These are phyloP conservation scores for Skeletonema grethae DNA, from an alignment of 108 stramenopile species.

Conservation along the genomic window DNA sequence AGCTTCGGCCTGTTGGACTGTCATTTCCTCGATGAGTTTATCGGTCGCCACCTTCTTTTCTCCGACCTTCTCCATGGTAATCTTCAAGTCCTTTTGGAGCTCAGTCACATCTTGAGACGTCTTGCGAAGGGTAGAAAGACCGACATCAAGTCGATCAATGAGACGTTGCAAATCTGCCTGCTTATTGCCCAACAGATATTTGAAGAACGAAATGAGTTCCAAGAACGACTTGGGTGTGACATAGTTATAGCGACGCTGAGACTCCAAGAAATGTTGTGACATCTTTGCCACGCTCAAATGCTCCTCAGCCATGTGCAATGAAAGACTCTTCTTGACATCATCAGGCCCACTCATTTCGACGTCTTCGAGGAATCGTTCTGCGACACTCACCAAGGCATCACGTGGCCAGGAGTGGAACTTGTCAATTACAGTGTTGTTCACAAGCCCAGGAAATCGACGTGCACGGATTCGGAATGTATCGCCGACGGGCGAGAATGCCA, in stretches of 20 bases:
- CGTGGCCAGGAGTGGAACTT: conserved; percentile 92
- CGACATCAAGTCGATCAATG: conserved; percentile 87
- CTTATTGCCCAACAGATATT: conserved; percentile 80
- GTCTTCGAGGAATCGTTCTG: conserved; percentile 76
- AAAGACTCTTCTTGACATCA: conserved; percentile 52
- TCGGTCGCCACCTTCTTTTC: conserved; percentile 89
- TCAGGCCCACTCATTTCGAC: conserved; percentile 61
- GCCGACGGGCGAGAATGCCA: conserved; percentile 91
- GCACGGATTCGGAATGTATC: conserved; percentile 87
- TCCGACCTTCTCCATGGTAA: conserved; percentile 85
- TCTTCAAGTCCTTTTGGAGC: conserved; percentile 80
- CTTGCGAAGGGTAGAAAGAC: conserved; percentile 83
- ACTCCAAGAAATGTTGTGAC: conserved; percentile 64
- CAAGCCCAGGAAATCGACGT: conserved; percentile 85
- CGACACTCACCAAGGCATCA: conserved; percentile 87
- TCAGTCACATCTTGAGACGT: conserved; percentile 87
- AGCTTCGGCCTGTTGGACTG: conserved; percentile 75
- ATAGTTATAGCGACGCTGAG: conserved; percentile 87
- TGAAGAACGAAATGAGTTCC: conserved; percentile 89
- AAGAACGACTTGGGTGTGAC: conserved; percentile 92
- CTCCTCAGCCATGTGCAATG: conserved; percentile 90
- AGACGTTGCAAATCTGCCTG: conserved; percentile 69
- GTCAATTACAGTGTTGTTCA: conserved; percentile 88
- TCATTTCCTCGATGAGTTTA: conserved; percentile 81
- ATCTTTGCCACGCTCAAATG: conserved; percentile 78